A percentile compares a stretch with the other conserved stretches of the same genome.
These are phyloP conservation scores for Apium graveolens DNA, from an alignment of 129 eudicot species.

Conservation along the genomic window DNA sequence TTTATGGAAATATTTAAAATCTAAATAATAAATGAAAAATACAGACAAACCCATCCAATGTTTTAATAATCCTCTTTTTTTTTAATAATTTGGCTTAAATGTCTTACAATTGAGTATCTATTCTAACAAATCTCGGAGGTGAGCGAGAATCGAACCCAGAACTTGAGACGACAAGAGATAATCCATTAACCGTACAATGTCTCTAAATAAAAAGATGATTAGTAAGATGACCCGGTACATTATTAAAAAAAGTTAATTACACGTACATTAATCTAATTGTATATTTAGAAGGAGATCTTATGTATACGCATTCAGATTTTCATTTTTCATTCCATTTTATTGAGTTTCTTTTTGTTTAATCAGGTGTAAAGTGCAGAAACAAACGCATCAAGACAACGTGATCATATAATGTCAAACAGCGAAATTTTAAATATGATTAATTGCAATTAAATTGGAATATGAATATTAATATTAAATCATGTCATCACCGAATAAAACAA, in stretches of 20 bases:
- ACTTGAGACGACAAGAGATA: too few relatives aligned
- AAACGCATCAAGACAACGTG: neutral
- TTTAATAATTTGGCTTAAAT: too few relatives aligned
- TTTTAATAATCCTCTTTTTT: too few relatives aligned
- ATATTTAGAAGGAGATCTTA: neutral
- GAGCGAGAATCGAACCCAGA: too few relatives aligned
- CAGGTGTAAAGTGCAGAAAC: conserved; percentile 6
- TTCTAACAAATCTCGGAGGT: too few relatives aligned
- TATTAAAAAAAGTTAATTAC: neutral
- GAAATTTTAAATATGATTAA: conserved; percentile 1
- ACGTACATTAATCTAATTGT: neutral
- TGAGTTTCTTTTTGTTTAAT: neutral
- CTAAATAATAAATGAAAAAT: too few relatives aligned
- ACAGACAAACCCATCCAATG: too few relatives aligned
- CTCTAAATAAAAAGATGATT: neutral
- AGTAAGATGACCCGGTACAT: conserved; percentile 1
- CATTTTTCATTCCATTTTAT: neutral
- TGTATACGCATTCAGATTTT: conserved; percentile 1
- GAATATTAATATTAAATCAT: neutral
- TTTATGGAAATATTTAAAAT: too few relatives aligned
- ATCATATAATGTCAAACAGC: neutral
- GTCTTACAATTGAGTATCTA: too few relatives aligned
- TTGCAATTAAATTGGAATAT: neutral
- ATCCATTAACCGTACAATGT: too few relatives aligned
- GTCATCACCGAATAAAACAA: neutral